Percentiles rank a stretch among this genome's conserved stretches.
phyloP scores from a whole-genome alignment of 2,329 filamentous ascomycete species.

The Claviceps monticola region DNA sequence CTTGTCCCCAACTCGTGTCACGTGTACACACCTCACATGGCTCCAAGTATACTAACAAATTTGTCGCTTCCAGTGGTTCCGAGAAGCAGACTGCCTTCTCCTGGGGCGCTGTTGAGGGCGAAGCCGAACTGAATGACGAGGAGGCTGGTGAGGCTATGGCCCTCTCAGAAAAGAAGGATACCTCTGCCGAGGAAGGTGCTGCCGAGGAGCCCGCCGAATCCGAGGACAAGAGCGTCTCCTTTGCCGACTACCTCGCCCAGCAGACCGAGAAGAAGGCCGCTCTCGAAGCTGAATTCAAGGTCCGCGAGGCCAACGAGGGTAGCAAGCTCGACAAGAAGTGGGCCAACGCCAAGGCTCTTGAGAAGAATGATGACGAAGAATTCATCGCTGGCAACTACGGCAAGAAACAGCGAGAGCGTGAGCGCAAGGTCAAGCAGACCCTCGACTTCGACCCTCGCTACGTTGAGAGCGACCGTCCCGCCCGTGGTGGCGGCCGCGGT shows the following conservation, averaged over 20 bases:
- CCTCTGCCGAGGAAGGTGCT: conserved; percentile 34
- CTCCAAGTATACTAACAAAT: conserved; percentile 7
- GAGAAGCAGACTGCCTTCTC: conserved; percentile 80
- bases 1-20: neutral
- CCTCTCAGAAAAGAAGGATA: conserved; percentile 67
- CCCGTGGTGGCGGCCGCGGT: conserved; percentile 36
- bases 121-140: conserved; percentile 81
- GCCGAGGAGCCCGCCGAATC: conserved; percentile 42
- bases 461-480: conserved; percentile 51
- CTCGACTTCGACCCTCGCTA: conserved; percentile 80
- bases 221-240: conserved; percentile 83
- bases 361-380: conserved; percentile 54
- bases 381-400: conserved; percentile 62
- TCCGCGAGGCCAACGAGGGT: conserved; percentile 89
- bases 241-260: conserved; percentile 71
- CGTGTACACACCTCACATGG: neutral
- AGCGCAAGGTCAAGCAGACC: conserved; percentile 83
- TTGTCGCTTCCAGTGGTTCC: conserved; percentile 43
- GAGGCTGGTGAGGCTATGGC: conserved; percentile 83
- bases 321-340: conserved; percentile 83
- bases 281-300: conserved; percentile 48
- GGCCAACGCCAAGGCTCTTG: conserved; percentile 63
- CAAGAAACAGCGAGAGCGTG: conserved; percentile 75
- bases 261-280: conserved; percentile 60
- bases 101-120: conserved; percentile 75